These are phyloP conservation scores for Leishmania aethiopica DNA, from an alignment of 208 protist species.

Conservation along the genomic window DNA sequence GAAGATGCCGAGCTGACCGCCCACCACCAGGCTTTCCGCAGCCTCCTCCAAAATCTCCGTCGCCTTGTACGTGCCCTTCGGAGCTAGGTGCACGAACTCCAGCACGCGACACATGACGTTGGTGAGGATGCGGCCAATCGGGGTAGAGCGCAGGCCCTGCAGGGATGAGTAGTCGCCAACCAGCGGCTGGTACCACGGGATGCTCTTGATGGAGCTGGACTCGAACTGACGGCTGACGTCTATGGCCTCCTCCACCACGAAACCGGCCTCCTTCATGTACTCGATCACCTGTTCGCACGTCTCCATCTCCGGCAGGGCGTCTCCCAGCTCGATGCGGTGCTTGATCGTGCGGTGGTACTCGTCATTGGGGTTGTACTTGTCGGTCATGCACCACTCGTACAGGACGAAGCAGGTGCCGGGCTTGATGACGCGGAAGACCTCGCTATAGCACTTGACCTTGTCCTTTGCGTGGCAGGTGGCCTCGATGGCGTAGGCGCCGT, in stretches of 20 bases:
- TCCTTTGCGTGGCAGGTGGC: constrained; percentile 97
- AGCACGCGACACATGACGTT: constrained; percentile 79
- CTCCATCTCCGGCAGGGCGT: constrained; percentile 93
- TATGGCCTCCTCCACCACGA: constrained; percentile 87
- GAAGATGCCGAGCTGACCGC: constrained; percentile 92
- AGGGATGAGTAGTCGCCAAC: constrained; percentile 71
- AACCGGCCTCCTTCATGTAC: constrained; percentile 92
- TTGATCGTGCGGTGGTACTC: constrained; percentile 89
- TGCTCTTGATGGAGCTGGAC: constrained; percentile 71
- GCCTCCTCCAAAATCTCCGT: constrained; percentile 91
- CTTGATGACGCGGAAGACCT: constrained; percentile 96
- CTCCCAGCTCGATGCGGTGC: constrained; percentile 94
- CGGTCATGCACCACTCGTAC: constrained; percentile 97
- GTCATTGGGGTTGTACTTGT: constrained; percentile 93
- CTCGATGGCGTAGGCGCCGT: constrained; percentile 96
- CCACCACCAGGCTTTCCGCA: constrained; percentile 86
- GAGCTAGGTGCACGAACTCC: constrained; percentile 74
- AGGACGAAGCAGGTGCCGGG: constrained; percentile 91
- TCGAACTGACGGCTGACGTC: constrained; percentile 70
- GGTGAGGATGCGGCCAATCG: constrained; percentile 81
- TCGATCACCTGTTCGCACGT: constrained; percentile 69
- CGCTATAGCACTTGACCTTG: constrained; percentile 90
- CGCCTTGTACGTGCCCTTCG: constrained; percentile 80
- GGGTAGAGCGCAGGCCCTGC: constrained; percentile 76
- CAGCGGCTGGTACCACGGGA: constrained; percentile 92